phyloP scores from a whole-genome alignment of 2,329 filamentous ascomycete genomes.

The Aspergillus brasiliensis region DNA sequence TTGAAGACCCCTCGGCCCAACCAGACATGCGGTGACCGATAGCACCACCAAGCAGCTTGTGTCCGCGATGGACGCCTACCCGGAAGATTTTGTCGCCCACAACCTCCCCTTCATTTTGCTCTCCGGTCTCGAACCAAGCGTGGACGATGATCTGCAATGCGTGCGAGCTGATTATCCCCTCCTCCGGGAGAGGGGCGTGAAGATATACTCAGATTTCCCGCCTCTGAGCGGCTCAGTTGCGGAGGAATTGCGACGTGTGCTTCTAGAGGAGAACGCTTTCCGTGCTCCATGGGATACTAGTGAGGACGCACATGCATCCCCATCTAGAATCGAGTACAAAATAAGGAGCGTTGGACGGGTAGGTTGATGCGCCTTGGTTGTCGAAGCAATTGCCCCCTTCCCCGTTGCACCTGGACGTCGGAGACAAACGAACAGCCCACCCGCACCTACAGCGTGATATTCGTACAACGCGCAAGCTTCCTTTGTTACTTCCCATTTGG shows the following conservation, averaged over 20 bases:
- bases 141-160: conserved; percentile 34
- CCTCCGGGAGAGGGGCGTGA: conserved; percentile 59
- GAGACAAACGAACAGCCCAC: neutral
- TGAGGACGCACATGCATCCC: conserved; percentile 49
- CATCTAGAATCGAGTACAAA: conserved; percentile 61
- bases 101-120: conserved; percentile 83
- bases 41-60: conserved; percentile 22
- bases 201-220: conserved; percentile 71
- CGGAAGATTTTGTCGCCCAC: conserved; percentile 74
- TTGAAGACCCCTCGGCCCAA: conserved; percentile 4
- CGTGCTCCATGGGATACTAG: conserved; percentile 67
- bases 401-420: neutral
- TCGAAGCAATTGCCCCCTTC: neutral
- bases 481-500: neutral
- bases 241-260: conserved; percentile 64
- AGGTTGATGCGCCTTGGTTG: conserved; percentile 47
- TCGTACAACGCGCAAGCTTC: neutral
- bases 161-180: conserved; percentile 50
- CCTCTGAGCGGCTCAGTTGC: conserved; percentile 67
- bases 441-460: neutral
- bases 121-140: conserved; percentile 65
- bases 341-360: conserved; percentile 80
- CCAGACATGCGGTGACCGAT: conserved; percentile 39
- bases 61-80: conserved; percentile 51
- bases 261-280: conserved; percentile 66